Base-by-base conservation (phyloP, 345 rosid species). In the Toxicodendron radicans region DNA sequence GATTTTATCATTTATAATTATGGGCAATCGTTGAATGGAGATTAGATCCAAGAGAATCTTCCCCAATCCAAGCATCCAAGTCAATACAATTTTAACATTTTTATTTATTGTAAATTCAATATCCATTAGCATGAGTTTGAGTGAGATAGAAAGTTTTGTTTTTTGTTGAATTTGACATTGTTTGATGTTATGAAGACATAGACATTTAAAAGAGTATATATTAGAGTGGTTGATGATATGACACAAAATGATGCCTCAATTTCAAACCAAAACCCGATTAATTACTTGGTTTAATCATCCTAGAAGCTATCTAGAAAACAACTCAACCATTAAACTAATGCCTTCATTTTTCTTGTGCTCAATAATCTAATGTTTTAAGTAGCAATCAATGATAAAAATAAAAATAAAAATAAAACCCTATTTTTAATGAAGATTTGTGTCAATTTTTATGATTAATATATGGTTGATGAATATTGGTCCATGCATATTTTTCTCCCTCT, bases 331-430 rank as follows among this genome's bases (percentile, higher is more conserved):
- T 60, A 60, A 59, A 27, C 27, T 24, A n/a, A 17, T 58, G 5
- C 33, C 21, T 14, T 18, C 16, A 14, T 60, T 27, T 30, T n/a
- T 72, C 23, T 30, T 20, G 49, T 60, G 75, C 56, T 61, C 30
- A 72, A 60, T 72, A 72, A 60, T 46, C 6, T 35, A 41, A 27
- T 24, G 32, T 14, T 41, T 3, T 14, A 38, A 43, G 23, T 23
- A 46, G 0, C 56, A 46, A 58, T 71, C 74, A 45, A 10, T 71
- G 57, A 71, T 45, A 16, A n/a, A n/a, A n/a, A n/a, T n/a, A n/a
- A n/a, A n/a, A n/a, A n/a, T n/a, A n/a, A n/a, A n/a, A n/a, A n/a
- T n/a, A n/a, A 48, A 61, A 49, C 20, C 33, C 32, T 43, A 24
- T 23, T 27, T 51, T 68, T 52, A 24, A 16, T 24, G 41, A 38